These are phyloP conservation scores for Entamoeba invadens DNA, from an alignment of 208 protist species.

Conservation along the genomic window DNA sequence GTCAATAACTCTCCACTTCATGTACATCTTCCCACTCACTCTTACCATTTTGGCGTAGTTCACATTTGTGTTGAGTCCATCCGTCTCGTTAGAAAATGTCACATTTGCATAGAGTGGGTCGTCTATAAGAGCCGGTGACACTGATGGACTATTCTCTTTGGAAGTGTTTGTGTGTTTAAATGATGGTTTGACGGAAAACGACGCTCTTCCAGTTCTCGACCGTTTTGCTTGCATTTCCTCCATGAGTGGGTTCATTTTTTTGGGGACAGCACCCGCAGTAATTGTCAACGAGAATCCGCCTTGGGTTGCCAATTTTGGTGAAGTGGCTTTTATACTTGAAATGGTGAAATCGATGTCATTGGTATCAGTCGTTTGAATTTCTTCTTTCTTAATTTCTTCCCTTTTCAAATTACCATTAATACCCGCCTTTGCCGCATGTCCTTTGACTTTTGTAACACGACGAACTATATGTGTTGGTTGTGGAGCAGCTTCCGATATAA, in stretches of 20 bases:
- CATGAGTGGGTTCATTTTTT: not conserved
- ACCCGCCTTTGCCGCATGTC: not conserved
- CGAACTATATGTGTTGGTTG: not conserved
- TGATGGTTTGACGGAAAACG: not conserved
- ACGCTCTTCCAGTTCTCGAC: not conserved
- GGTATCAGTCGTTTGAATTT: too few relatives aligned
- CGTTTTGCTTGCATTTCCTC: not conserved
- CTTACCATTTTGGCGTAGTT: not conserved
- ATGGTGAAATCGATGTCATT: too few relatives aligned
- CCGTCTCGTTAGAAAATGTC: not conserved
- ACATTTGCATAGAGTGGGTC: not conserved
- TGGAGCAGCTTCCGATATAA: not conserved
- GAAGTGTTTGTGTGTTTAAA: not conserved
- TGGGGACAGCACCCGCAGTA: not conserved
- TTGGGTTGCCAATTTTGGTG: not conserved
- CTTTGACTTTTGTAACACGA: not conserved
- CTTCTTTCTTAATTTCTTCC: not conserved
- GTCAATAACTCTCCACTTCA: not conserved
- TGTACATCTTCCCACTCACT: not conserved
- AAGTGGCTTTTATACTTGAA: not conserved
- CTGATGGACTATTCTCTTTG: not conserved
- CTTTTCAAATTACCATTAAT: not conserved
- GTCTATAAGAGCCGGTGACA: not conserved
- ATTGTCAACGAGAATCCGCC: not conserved
- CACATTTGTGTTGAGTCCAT: not conserved